phyloP scores from a whole-genome alignment of 768 basidiomycete genomes.

The Symmetrospora coprosmae region DNA sequence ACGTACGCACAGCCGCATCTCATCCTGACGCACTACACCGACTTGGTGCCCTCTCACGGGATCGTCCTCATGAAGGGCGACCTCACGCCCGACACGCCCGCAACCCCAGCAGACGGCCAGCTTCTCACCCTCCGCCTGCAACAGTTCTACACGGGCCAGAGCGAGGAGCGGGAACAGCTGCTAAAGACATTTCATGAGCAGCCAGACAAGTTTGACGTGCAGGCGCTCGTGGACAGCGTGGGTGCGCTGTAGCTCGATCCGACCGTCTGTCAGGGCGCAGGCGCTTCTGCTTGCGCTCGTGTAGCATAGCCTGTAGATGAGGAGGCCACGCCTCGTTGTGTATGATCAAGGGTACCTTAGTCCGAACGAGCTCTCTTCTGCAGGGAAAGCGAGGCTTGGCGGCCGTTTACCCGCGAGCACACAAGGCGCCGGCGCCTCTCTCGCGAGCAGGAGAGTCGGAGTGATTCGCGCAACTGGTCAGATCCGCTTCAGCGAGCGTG shows the following conservation, averaged over 20 bases:
- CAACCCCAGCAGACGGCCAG: slow-evolving; percentile 55
- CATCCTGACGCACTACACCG: slow-evolving; percentile 80
- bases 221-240: slow-evolving; percentile 49
- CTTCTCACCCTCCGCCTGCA: slow-evolving; percentile 64
- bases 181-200: slow-evolving; percentile 61
- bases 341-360: too few species aligned
- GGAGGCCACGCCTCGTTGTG: too few species aligned
- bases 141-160: slow-evolving; percentile 51
- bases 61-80: slow-evolving; percentile 80
- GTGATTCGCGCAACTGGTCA: too few species aligned
- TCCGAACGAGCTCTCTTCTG: too few species aligned
- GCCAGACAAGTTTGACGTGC: slow-evolving; percentile 68
- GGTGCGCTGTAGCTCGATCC: slow-evolving; percentile 10
- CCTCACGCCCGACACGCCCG: slow-evolving; percentile 54
- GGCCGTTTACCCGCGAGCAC: too few species aligned
- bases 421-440: too few species aligned
- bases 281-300: too few species aligned
- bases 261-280: too few species aligned
- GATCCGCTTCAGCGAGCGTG: too few species aligned
- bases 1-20: slow-evolving; percentile 83
- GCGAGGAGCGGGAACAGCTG: slow-evolving; percentile 40
- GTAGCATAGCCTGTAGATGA: too few species aligned
- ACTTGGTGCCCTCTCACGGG: slow-evolving; percentile 63
- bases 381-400: too few species aligned
- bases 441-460: too few species aligned